Percentiles rank a stretch among this genome's conserved stretches.
Conservation (phyloP, 257 asterid genomes). For the Solanum bukasovii region DNA sequence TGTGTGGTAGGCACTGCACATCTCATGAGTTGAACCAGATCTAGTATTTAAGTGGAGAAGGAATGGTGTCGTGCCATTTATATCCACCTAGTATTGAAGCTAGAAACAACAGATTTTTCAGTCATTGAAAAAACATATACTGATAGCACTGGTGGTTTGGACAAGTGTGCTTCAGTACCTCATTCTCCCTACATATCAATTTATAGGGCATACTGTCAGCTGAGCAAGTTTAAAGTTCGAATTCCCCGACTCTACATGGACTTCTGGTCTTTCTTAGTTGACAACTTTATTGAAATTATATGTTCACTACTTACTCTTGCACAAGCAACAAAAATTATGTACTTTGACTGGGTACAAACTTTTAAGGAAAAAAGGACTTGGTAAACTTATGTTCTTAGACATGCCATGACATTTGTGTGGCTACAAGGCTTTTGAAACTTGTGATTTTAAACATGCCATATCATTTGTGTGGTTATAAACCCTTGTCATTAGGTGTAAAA, state of each 20-base stretch:
- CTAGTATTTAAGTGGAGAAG: not conserved
- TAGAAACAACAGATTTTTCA: not conserved
- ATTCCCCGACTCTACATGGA: not conserved
- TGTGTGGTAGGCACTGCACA: not conserved
- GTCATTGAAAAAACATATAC: not conserved
- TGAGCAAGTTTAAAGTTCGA: not conserved
- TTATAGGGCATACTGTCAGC: not conserved
- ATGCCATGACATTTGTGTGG: not conserved
- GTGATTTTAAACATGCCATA: not conserved
- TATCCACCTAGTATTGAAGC: not conserved
- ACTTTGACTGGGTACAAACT: not conserved
- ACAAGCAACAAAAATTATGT: not conserved
- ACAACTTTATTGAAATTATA: not conserved
- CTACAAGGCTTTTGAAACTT: not conserved
- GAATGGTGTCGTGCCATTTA: not conserved
- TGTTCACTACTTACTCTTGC: not conserved
- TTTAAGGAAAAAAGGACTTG: not conserved
- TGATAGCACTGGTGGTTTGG: not conserved
- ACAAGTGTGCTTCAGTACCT: not conserved
- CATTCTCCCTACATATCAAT: not conserved
- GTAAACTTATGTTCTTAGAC: not conserved
- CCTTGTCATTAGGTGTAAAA: not conserved
- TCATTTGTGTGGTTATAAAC: not conserved
- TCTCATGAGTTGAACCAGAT: not conserved
- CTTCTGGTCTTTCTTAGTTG: not conserved